These are phyloP conservation scores for Apiospora hydei DNA, from an alignment of 2,329 filamentous ascomycete genomes.

Conservation along the genomic window DNA sequence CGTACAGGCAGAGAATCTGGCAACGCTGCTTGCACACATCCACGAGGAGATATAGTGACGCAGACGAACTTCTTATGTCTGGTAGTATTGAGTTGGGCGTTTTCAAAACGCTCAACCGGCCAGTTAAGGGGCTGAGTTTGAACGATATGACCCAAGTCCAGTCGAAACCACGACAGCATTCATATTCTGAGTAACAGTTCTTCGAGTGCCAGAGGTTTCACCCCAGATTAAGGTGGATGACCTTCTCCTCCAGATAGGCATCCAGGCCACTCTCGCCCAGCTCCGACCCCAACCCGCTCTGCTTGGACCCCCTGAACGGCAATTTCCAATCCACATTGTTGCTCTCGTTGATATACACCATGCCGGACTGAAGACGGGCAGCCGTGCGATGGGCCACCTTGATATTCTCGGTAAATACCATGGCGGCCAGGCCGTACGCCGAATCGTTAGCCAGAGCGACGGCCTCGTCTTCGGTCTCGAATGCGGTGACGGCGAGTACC, in stretches of 20 bases:
- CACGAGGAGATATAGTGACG: too few species aligned
- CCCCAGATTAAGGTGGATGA: constrained; percentile 64
- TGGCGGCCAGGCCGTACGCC: constrained; percentile 82
- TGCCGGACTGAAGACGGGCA: constrained; percentile 76
- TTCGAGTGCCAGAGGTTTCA: too few species aligned
- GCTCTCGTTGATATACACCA: constrained; percentile 66
- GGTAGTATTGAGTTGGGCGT: too few species aligned
- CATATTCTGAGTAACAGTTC: too few species aligned
- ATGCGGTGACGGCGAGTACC: constrained; percentile 84
- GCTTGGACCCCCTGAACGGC: constrained; percentile 78
- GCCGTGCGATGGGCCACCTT: constrained; percentile 83
- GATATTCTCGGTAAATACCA: constrained; percentile 82
- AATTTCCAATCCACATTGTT: constrained; percentile 54
- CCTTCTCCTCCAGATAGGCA: constrained; percentile 75
- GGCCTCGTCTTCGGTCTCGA: constrained; percentile 81
- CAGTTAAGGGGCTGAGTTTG: too few species aligned
- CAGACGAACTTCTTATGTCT: too few species aligned
- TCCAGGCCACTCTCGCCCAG: constrained; percentile 71
- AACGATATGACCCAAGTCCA: too few species aligned
- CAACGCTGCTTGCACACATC: too few species aligned
- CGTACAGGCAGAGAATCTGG: too few species aligned
- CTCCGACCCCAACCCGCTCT: constrained; percentile 80
- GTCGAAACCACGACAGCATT: too few species aligned
- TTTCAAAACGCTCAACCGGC: too few species aligned
- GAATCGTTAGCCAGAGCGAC: constrained; percentile 78